Base-by-base conservation (phyloP, 257 asterid genomes). In the Solanum sparsipilum region DNA sequence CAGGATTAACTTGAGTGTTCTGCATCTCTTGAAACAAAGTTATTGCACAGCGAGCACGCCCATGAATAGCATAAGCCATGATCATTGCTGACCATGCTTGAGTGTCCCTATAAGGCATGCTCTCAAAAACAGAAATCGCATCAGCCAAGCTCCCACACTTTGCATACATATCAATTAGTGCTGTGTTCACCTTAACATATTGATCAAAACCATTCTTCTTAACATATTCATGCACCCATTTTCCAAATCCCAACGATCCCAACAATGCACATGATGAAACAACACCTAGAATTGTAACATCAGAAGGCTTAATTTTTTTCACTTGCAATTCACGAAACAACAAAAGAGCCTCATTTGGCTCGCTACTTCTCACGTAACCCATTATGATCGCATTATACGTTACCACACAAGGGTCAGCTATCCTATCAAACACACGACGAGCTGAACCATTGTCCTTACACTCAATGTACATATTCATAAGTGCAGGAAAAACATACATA, bases 101-200 rank as follows among this genome's bases (percentile, higher is more conserved):
- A 82, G 90, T 86, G 86, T 91, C 93, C 78, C 46, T 91, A 31
- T 46, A 67, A 86, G 10, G 70, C 93, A 90, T 87, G 67, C 88
- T 67, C 34, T 78, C 68, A 5, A 89, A 91, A 71, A 89, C 91
- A 74, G 86, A 87, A 48, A 91, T 83, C 7, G 92, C 91, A 87
- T 89, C 88, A 36, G 84, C 67, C 87, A 90, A 89, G 89, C 93
- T 91, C 88, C 92, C 93, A 83, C 92, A 90, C 82, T 91, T 91
- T 27, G 93, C 92, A 86, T 90, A 91, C 93, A 91, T 91, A 83
- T 91, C 93, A 60, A 91, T 83, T 18, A 91, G 91, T 18, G 91
- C 87, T 21, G 93, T 91, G 74, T 56, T 90, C 72, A 91, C 93
- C 90, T 91, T 91, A 83, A 89, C 86, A 35, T 82, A 89, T 67